A percentile compares a stretch with the other conserved stretches of the same genome.
Conservation (phyloP, 2,329 filamentous ascomycete species). For the Aphanocladium album region DNA sequence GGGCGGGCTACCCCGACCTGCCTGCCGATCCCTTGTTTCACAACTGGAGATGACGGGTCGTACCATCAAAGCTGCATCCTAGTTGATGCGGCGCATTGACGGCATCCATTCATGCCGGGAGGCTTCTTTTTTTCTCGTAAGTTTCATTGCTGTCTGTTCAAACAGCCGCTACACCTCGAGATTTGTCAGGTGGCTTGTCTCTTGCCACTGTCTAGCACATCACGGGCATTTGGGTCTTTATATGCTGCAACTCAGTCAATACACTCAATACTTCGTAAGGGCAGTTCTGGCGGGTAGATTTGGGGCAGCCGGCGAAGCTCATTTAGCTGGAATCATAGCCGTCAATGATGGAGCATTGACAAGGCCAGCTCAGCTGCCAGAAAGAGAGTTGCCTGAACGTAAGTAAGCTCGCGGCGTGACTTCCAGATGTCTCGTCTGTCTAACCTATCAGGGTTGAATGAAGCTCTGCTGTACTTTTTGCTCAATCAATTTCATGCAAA, state of each 20-base stretch:
- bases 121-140: too few relatives aligned
- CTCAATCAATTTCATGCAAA: too few relatives aligned
- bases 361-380: neutral
- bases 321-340: neutral
- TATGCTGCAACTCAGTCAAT: neutral
- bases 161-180: neutral
- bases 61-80: neutral
- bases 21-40: neutral
- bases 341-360: neutral
- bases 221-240: neutral
- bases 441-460: too few relatives aligned
- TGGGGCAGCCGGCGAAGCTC: too few relatives aligned
- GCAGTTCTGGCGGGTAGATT: too few relatives aligned
- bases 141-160: neutral
- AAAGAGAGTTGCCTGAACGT: neutral
- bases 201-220: neutral
- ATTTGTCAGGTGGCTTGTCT: neutral
- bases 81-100: constrained; percentile 1
- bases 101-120: neutral
- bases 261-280: neutral
- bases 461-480: too few relatives aligned
- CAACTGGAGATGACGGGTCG: neutral
- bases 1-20: neutral
- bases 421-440: neutral
- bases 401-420: neutral